Conservation (phyloP, 169 alveolate species). For the Perkinsus chesapeaki region DNA sequence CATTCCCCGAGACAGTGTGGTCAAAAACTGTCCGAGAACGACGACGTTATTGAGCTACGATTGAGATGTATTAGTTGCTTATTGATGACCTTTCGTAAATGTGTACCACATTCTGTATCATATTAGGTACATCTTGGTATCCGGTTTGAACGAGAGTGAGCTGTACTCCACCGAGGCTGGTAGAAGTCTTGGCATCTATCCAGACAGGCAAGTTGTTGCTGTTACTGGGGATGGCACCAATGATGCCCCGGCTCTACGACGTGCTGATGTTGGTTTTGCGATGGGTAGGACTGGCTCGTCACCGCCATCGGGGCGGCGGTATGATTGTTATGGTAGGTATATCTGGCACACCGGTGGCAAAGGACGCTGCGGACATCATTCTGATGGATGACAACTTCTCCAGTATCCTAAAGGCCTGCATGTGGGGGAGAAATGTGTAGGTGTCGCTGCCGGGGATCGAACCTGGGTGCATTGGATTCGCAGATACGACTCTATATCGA, state of each 20-base stretch:
- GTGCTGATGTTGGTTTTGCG: constrained; percentile 79
- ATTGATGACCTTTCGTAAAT: too few relatives aligned
- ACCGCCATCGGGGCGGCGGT: background rate
- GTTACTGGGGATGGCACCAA: constrained; percentile 90
- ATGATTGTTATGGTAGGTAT: background rate
- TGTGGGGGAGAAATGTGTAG: background rate
- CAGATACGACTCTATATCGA: constrained; percentile 76
- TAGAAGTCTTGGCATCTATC: background rate
- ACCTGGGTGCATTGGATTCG: background rate
- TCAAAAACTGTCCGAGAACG: too few relatives aligned
- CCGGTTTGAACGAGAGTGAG: constrained; percentile 42
- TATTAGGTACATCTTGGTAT: constrained; percentile 11
- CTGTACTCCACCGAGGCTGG: background rate
- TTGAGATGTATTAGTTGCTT: too few relatives aligned
- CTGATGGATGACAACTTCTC: constrained; percentile 79
- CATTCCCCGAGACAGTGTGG: too few relatives aligned
- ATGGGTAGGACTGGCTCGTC: constrained; percentile 72
- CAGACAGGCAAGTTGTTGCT: constrained; percentile 52
- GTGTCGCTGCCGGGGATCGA: background rate
- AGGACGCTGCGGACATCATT: constrained; percentile 80
- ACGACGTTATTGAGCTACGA: too few relatives aligned
- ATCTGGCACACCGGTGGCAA: constrained; percentile 72
- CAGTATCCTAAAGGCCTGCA: constrained; percentile 41
- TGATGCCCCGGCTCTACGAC: constrained; percentile 85
- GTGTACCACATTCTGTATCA: too few relatives aligned